Evolutionary conservation across 768 basidiomycete genomes (phyloP).

Genomic region (Suillus clintonianus): DNA sequence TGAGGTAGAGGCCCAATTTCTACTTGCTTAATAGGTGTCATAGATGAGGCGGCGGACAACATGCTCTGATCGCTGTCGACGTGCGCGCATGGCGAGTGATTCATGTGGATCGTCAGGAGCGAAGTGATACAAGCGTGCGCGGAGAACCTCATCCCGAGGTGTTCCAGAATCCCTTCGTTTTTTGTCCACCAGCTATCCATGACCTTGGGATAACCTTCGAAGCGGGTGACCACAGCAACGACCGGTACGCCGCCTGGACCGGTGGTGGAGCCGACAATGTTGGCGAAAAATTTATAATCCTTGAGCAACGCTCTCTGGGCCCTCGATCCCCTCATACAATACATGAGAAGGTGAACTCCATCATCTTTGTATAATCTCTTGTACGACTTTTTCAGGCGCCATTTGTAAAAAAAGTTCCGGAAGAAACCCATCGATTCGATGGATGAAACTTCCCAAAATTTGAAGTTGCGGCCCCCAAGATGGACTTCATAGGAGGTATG

Average conservation of each 20-base stretch:
- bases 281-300: conserved; percentile 33
- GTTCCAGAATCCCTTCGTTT: conserved; percentile 32
- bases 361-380: conserved; percentile 31
- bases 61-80: conserved; percentile 18
- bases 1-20: no score
- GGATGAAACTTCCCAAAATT: conserved; percentile 36
- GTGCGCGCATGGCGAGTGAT: neutral
- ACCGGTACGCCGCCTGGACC: conserved; percentile 33
- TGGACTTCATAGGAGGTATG: conserved; percentile 24
- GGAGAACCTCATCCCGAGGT: conserved; percentile 37
- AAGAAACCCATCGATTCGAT: conserved; percentile 27
- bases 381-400: conserved; percentile 25
- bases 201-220: conserved; percentile 32
- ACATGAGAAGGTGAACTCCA: conserved; percentile 33
- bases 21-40: neutral
- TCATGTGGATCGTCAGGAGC: conserved; percentile 4
- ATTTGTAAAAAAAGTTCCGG: conserved; percentile 11
- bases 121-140: conserved; percentile 46
- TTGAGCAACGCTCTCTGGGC: conserved; percentile 25
- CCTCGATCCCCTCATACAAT: conserved; percentile 33
- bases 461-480: conserved; percentile 22
- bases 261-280: conserved; percentile 30
- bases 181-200: conserved; percentile 42
- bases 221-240: conserved; percentile 31
- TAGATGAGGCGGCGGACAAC: conserved; percentile 11